A percentile compares a stretch with the other conserved stretches of the same genome.
Evolutionary conservation across 2,329 filamentous ascomycete species (phyloP).

Genomic region (Hypoxylon sp.): DNA sequence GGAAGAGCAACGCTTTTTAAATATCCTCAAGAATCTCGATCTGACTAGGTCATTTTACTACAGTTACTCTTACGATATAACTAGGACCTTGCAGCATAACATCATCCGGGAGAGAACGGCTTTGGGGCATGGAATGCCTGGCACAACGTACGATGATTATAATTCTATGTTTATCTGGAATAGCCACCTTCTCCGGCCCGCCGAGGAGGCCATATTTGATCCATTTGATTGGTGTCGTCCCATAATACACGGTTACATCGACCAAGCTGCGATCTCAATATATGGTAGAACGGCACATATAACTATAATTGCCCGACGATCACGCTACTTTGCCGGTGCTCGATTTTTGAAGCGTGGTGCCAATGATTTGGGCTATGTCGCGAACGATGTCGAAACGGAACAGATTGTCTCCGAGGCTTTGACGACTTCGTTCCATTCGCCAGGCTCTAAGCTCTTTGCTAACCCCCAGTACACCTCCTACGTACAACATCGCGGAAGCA

Average conservation of each 20-base stretch:
- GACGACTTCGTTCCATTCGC: slow-evolving; percentile 94
- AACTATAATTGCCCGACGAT: slow-evolving; percentile 90
- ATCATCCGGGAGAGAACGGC: slow-evolving; percentile 81
- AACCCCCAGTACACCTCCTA: slow-evolving; percentile 96
- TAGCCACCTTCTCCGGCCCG: slow-evolving; percentile 83
- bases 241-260: slow-evolving; percentile 94
- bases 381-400: slow-evolving; percentile 98
- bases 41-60: slow-evolving; percentile 95
- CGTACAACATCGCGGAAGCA: slow-evolving; percentile 95
- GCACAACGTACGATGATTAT: slow-evolving; percentile 69
- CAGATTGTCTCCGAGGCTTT: slow-evolving; percentile 96
- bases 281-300: slow-evolving; percentile 92
- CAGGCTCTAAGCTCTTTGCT: slow-evolving; percentile 83
- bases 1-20: slow-evolving; percentile 88
- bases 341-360: slow-evolving; percentile 93
- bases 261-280: slow-evolving; percentile 84
- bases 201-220: slow-evolving; percentile 73
- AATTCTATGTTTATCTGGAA: slow-evolving; percentile 99
- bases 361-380: slow-evolving; percentile 94
- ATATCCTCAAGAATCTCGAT: slow-evolving; percentile 90
- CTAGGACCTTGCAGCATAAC: slow-evolving; percentile 89
- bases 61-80: slow-evolving; percentile 98
- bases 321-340: slow-evolving; percentile 91
- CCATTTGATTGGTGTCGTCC: slow-evolving; percentile 96
- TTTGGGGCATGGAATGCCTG: slow-evolving; percentile 69